Base-by-base conservation (phyloP, 73 alveolate genomes). In the Paraurostyla sp. region DNA sequence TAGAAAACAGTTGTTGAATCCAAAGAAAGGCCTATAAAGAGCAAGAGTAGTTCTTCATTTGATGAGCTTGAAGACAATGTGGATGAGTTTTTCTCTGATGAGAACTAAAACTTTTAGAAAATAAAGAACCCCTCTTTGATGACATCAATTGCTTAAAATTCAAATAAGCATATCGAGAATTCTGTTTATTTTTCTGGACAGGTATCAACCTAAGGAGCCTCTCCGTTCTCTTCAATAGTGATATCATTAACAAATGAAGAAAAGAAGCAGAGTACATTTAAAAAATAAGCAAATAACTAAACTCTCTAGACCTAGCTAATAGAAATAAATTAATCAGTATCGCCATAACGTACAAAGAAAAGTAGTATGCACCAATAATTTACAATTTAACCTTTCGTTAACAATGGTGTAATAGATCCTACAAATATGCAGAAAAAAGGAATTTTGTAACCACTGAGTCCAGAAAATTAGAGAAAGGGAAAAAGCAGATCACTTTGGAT, bases 41-140 rank as follows among this genome's bases (percentile, higher is more conserved):
- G 82, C 25, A 65, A 65, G 25, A 65, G 82, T 22, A 65, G 60
- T 30, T 65, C 82, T 1, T 65, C 82, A 13, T 65, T 73, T 18
- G 86, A 73, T 45, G 86, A 73, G 2, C 48, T 73, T 2, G 86
- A 73, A 27, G 86, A 73, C 6, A 73, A 73, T 48, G 71, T 73
- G 6, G 86, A 73, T 43, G 86, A 73, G 38, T 73, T 73, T 46
- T 11, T 18, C 25, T 48, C 32, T 32, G 41, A 49, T 73, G 86
- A 73, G 30, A 73, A 73, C 33, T 48, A 73, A 46, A 73, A 73
- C 52, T 48, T 43, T 36, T 45, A 73, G 27, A 73, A 27, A 29
- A 48, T 73, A 45, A 73, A 73, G 36, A 73, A 73, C 46, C 86
- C 86, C 23, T 73, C 86, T 3, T 27, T 73, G 9, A 73, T 73